Evolutionary conservation across 1,284 basidiomycete genomes (phyloP).

Genomic region (Papiliotrema nemorosa): DNA sequence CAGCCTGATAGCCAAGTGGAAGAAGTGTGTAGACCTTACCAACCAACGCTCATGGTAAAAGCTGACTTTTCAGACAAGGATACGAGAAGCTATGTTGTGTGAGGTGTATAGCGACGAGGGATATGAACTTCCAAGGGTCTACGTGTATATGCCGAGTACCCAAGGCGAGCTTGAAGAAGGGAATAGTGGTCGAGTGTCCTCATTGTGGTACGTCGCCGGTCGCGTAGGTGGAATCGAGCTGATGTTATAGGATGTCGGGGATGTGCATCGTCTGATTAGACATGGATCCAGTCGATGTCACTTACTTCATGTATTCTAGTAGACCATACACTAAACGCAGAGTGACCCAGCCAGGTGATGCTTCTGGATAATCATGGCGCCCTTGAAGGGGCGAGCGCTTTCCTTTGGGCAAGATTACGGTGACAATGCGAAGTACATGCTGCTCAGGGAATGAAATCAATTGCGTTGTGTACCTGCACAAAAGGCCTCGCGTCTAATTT

Average conservation of each 20-base stretch:
- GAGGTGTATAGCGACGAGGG: constrained; percentile 94
- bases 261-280: constrained; percentile 33
- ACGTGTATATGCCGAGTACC: constrained; percentile 98
- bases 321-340: no score
- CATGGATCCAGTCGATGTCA: no score
- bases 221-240: neutral
- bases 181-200: constrained; percentile 93
- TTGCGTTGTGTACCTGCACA: no score
- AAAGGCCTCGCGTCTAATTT: no score
- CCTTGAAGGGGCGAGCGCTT: no score
- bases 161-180: constrained; percentile 83
- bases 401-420: no score
- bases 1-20: constrained; percentile 98
- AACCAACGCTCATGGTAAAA: no score
- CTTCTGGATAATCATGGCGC: no score
- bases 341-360: no score
- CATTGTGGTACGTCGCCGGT: constrained; percentile 74
- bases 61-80: constrained; percentile 56
- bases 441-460: no score
- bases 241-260: constrained; percentile 32
- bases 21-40: constrained; percentile 57
- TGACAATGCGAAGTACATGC: no score
- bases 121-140: constrained; percentile 99
- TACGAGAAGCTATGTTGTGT: constrained; percentile 99
- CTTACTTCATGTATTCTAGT: no score